These are phyloP conservation scores for Neurospora discreta DNA, from an alignment of 495 filamentous ascomycete genomes.

Conservation along the genomic window DNA sequence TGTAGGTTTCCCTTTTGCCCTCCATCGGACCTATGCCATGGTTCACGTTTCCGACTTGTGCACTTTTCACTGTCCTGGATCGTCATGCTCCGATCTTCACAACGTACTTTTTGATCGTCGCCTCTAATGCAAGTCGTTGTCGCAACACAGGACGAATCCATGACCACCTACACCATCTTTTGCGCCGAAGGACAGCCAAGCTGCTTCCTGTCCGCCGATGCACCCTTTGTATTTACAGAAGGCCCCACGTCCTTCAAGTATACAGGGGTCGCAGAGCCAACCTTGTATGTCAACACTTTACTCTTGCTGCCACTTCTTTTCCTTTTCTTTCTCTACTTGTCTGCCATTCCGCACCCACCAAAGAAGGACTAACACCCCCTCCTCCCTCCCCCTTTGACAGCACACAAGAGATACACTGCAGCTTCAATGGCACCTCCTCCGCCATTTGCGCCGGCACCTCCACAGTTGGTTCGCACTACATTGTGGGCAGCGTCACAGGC, in stretches of 20 bases:
- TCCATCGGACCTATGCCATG: not conserved
- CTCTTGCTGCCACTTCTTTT: not conserved
- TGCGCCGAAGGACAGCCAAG: constrained; percentile 19
- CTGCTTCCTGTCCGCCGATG: constrained; percentile 18
- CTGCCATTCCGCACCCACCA: not conserved
- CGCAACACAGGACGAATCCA: constrained; percentile 15
- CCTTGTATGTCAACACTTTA: constrained; percentile 13
- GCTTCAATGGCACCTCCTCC: constrained; percentile 19
- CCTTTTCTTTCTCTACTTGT: not conserved
- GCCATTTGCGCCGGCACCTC: constrained; percentile 30
- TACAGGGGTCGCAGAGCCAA: constrained; percentile 12
- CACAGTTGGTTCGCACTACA: constrained; percentile 14
- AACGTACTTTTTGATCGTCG: not conserved
- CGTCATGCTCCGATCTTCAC: not conserved
- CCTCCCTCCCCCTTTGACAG: constrained; percentile 10
- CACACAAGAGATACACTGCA: constrained; percentile 23
- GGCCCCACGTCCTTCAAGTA: constrained; percentile 25
- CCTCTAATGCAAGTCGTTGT: not conserved
- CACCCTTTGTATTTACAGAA: constrained; percentile 29
- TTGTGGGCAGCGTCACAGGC: constrained; percentile 19
- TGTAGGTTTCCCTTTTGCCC: constrained; percentile 11
- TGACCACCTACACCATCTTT: constrained; percentile 30
- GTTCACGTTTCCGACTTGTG: not conserved
- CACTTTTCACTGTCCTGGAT: not conserved
- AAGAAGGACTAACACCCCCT: not conserved